Conservation (phyloP, 1,139 yeast genomes). For the Spathaspora sp. region DNA sequence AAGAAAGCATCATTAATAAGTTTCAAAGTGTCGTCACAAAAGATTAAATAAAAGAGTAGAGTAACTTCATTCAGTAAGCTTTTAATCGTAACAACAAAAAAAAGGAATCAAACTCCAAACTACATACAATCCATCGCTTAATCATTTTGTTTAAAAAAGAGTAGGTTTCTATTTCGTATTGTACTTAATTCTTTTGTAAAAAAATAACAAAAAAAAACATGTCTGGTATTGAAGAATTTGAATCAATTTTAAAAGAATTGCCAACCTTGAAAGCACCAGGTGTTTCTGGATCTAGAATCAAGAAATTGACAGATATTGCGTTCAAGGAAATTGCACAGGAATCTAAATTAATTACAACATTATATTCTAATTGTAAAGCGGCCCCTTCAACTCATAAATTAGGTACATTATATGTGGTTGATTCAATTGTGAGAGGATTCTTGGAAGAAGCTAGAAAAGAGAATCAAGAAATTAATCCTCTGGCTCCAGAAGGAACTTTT, state of each 20-base stretch:
- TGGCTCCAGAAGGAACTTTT: slow-evolving; percentile 67
- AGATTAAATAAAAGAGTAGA: neutral
- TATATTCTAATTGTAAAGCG: slow-evolving; percentile 69
- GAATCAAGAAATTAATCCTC: slow-evolving; percentile 43
- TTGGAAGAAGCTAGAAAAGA: slow-evolving; percentile 69
- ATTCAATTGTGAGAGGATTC: slow-evolving; percentile 85
- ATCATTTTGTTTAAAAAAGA: neutral
- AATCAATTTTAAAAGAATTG: slow-evolving; percentile 69
- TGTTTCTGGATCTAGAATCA: slow-evolving; percentile 93
- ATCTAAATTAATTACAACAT: slow-evolving; percentile 55
- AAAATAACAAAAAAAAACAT: slow-evolving; percentile 1
- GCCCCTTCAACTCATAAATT: slow-evolving; percentile 82
- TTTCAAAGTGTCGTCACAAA: too few relatives aligned
- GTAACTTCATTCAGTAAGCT: slow-evolving; percentile 1
- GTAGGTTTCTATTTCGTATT: slow-evolving; percentile 1
- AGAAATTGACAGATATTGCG: slow-evolving; percentile 78
- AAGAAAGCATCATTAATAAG: neutral
- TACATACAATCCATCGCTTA: neutral
- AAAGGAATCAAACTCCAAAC: neutral
- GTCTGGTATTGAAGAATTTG: slow-evolving; percentile 57
- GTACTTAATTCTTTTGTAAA: slow-evolving; percentile 1
- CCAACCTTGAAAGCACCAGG: slow-evolving; percentile 84
- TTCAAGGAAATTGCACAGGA: slow-evolving; percentile 60
- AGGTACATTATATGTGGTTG: slow-evolving; percentile 88
- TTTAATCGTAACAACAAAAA: neutral